Evolutionary conservation across 331 rosid genomes (phyloP).

Genomic region (Dryas integrifolia): DNA sequence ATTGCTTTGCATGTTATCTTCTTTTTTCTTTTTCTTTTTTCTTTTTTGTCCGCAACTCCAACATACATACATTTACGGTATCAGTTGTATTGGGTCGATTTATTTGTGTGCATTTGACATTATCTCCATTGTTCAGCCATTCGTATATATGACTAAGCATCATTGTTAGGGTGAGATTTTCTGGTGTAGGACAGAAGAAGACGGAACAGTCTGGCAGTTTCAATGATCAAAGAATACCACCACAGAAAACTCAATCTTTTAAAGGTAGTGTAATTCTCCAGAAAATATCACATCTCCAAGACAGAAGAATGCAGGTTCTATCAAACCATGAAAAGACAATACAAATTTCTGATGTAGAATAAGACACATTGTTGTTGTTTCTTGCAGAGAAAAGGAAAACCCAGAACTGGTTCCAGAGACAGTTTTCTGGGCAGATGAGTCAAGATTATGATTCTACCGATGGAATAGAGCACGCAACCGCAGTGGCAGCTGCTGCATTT

Average conservation of each 20-base stretch:
- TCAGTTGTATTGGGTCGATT: too few species aligned
- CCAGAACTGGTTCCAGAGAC: constrained; percentile 63
- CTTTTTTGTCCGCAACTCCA: too few species aligned
- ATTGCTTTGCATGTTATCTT: too few species aligned
- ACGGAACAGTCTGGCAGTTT: constrained; percentile 31
- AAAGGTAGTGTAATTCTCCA: constrained; percentile 44
- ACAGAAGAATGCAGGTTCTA: neutral
- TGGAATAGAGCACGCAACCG: constrained; percentile 47
- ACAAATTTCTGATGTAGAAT: neutral
- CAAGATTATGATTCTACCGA: constrained; percentile 38
- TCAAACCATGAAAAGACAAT: too few species aligned
- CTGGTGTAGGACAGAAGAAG: constrained; percentile 29
- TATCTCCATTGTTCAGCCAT: neutral
- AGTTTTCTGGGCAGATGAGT: constrained; percentile 39
- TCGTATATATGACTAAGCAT: constrained; percentile 11
- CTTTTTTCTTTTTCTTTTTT: too few species aligned
- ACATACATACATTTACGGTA: too few species aligned
- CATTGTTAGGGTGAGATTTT: constrained; percentile 39
- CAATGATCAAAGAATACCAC: constrained; percentile 36
- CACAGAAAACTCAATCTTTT: constrained; percentile 43
- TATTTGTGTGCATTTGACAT: too few species aligned
- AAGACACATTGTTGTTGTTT: neutral
- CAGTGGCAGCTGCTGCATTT: constrained; percentile 75
- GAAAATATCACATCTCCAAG: neutral
- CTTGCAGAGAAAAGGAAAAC: constrained; percentile 50